Base-by-base conservation (phyloP, 768 basidiomycete species). In the Tricholoma sp. region DNA sequence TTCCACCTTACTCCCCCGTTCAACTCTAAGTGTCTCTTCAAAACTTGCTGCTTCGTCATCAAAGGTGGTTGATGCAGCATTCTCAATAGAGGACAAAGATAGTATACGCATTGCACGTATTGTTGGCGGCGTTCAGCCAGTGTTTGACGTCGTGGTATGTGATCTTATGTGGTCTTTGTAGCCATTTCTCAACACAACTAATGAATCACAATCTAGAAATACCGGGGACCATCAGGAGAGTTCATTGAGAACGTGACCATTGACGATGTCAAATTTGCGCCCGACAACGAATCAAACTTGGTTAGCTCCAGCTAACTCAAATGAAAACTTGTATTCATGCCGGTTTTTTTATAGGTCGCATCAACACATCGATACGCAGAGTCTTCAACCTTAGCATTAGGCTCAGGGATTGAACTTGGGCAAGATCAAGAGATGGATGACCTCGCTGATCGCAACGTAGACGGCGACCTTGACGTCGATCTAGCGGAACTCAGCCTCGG, bases 401-500 rank as follows among this genome's bases (percentile, higher is more conserved):
- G 79, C 45, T 84, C 85, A n/a, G 91, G 89, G 6, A 67, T 76
- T 28, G 83, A 85, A 57, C 70, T 85, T 6, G 84, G 82, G n/a
- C 80, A 85, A 54, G 82, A 84, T 55, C 78, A 77, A 55, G 66
- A 69, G n/a, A 70, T 72, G 60, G 81, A 85, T 60, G 84, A 83
- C 55, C 70, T 77, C 4, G 72, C 74, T 13, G 65, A 71, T 32
- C 75, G 71, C 32, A 76, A 82, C 57, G 66, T 83, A 3, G 88
- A 91, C 24, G 89, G 91, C 29, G 72, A 83, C 34, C 78, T 94
- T 9, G 89, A 93, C 60, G 85, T 87, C 9, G 84, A 96, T 67
- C 77, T 94, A 50, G 94, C 94, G 2, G 95, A 98, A 70, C 80
- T 95, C 12, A 92, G 90, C 39, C 81, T 98, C 3, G 96, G 95